These are phyloP conservation scores for Vicia villosa DNA, from an alignment of 306 rosid genomes.

Conservation along the genomic window DNA sequence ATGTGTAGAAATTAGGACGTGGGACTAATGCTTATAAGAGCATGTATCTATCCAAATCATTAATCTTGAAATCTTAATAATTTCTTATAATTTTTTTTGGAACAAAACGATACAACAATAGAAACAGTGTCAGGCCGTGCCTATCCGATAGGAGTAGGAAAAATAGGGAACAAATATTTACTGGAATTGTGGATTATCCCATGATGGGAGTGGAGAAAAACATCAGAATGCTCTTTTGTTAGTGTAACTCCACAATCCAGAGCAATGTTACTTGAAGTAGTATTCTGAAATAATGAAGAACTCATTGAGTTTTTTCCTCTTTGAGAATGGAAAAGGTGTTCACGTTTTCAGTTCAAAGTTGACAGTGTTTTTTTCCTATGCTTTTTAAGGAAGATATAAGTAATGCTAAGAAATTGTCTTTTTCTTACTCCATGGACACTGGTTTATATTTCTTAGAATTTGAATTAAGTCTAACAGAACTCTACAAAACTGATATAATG, in stretches of 20 bases:
- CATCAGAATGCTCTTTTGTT: background rate
- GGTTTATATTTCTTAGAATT: background rate
- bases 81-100: too few species aligned
- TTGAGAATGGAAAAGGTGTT: background rate
- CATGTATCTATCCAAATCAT: too few species aligned
- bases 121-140: too few species aligned
- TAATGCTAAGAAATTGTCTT: background rate
- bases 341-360: background rate
- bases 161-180: background rate
- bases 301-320: constrained; percentile 2
- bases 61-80: too few species aligned
- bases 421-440: background rate
- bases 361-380: background rate
- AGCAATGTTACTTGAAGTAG: background rate
- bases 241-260: background rate
- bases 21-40: too few species aligned
- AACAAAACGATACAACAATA: too few species aligned
- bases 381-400: background rate
- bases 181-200: too few species aligned
- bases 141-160: too few species aligned
- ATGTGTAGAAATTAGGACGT: too few species aligned
- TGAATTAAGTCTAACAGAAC: background rate
- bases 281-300: background rate
- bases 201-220: too few species aligned
- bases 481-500: background rate